Conservation (phyloP, 768 basidiomycete species). For the Lactarius tabidus region DNA sequence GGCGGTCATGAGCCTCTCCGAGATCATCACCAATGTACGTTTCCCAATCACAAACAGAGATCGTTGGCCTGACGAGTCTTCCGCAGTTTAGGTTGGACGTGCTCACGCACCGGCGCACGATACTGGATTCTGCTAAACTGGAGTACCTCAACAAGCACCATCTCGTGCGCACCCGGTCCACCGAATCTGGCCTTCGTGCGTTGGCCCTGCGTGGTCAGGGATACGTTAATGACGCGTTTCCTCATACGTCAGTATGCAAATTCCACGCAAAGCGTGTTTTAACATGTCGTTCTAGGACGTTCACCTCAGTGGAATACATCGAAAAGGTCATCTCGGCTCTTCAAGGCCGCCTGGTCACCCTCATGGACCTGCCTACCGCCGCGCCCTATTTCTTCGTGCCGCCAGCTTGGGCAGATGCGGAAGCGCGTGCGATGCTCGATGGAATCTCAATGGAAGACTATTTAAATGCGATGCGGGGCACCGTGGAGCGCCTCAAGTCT, state of each 20-base stretch:
- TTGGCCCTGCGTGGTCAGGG: conserved; percentile 54
- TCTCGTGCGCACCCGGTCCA: conserved; percentile 53
- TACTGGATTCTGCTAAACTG: conserved; percentile 74
- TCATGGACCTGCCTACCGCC: conserved; percentile 64
- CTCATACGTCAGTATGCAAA: conserved; percentile 46
- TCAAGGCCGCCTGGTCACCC: conserved; percentile 69
- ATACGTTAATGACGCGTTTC: conserved; percentile 53
- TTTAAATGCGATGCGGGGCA: conserved; percentile 34
- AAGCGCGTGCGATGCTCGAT: conserved; percentile 52
- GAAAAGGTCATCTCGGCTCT: conserved; percentile 19
- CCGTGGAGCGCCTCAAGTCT: conserved; percentile 31
- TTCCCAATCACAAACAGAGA: neutral
- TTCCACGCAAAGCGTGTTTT: neutral
- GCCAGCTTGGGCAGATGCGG: conserved; percentile 53
- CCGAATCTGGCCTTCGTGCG: conserved; percentile 45
- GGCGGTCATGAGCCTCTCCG: conserved; percentile 51
- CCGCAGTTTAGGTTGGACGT: conserved; percentile 69
- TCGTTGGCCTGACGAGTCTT: neutral
- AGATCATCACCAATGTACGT: conserved; percentile 63
- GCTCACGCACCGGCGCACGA: conserved; percentile 79
- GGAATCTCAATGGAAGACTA: conserved; percentile 41
- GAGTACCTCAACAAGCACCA: conserved; percentile 88
- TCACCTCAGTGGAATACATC: conserved; percentile 14
- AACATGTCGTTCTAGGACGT: neutral
- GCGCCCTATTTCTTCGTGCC: conserved; percentile 78